phyloP scores from a whole-genome alignment of 331 rosid genomes.

The Malus hybrid region DNA sequence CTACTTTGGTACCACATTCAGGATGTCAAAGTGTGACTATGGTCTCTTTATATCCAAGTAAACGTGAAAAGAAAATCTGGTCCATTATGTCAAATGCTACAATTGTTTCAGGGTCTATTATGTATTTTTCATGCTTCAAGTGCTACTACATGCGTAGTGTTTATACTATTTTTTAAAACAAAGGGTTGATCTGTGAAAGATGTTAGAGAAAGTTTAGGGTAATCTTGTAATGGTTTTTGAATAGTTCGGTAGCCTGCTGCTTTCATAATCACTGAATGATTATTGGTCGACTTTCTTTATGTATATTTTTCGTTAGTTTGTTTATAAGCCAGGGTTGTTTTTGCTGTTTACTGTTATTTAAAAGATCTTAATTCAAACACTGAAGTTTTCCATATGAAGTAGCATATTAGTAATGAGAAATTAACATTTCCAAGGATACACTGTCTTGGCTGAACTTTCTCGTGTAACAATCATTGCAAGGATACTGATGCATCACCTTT shows the following conservation, averaged over 20 bases:
- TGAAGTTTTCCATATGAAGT: background rate
- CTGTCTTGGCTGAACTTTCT: background rate
- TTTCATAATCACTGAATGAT: background rate
- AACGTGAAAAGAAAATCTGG: background rate
- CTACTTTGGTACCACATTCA: background rate
- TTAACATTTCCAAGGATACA: background rate
- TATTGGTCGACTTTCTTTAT: background rate
- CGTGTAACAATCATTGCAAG: background rate
- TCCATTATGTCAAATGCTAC: background rate
- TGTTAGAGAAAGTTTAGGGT: background rate
- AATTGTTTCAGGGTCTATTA: background rate
- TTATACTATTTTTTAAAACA: background rate
- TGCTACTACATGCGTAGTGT: background rate
- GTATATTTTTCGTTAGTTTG: background rate
- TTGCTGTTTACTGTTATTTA: background rate
- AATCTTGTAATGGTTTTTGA: background rate
- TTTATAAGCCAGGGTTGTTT: background rate
- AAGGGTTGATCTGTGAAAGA: background rate
- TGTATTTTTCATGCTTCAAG: background rate
- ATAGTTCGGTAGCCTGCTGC: background rate
- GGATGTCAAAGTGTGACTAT: background rate
- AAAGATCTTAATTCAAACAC: background rate
- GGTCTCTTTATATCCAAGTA: background rate
- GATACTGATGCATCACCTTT: constrained; percentile 14
- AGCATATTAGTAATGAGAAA: background rate